These are phyloP conservation scores for Bombardia bombarda DNA, from an alignment of 495 filamentous ascomycete species.

Conservation along the genomic window DNA sequence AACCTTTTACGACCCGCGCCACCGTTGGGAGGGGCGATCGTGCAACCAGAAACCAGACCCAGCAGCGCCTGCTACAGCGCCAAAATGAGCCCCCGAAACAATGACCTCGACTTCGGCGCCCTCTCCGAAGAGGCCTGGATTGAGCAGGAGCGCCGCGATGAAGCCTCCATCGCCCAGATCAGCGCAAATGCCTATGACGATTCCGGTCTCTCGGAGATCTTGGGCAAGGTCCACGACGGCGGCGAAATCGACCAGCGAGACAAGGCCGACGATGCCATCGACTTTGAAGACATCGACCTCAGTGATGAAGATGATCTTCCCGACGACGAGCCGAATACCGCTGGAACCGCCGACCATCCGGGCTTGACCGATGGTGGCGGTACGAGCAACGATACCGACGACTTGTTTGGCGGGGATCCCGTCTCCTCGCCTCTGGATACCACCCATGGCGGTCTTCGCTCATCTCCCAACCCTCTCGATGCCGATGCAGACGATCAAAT, in stretches of 20 bases:
- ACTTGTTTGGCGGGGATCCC: slow-evolving; percentile 38
- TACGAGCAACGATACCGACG: slow-evolving; percentile 41
- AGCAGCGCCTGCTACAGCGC: neutral
- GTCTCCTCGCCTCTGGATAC: slow-evolving; percentile 23
- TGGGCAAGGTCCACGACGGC: slow-evolving; percentile 16
- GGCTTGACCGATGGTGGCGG: slow-evolving; percentile 41
- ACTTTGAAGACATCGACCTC: slow-evolving; percentile 90
- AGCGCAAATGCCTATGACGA: slow-evolving; percentile 7
- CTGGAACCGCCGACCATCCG: slow-evolving; percentile 30
- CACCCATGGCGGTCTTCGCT: slow-evolving; percentile 21
- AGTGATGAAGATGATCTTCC: slow-evolving; percentile 49
- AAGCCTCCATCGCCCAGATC: slow-evolving; percentile 13
- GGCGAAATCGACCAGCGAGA: slow-evolving; percentile 25
- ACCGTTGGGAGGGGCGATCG: slow-evolving; percentile 11
- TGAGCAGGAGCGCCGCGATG: slow-evolving; percentile 19
- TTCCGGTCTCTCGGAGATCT: slow-evolving; percentile 8
- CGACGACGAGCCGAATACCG: slow-evolving; percentile 29
- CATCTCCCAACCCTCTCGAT: slow-evolving; percentile 28
- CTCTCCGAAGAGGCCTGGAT: slow-evolving; percentile 21
- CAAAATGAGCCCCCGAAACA: neutral
- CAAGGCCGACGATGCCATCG: slow-evolving; percentile 43
- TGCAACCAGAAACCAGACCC: neutral
- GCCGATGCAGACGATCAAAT: slow-evolving; percentile 21
- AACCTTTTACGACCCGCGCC: slow-evolving; percentile 10
- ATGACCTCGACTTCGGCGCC: slow-evolving; percentile 10